These are phyloP conservation scores for Blastobotrys americana DNA, from an alignment of 805 yeast species.

Conservation along the genomic window DNA sequence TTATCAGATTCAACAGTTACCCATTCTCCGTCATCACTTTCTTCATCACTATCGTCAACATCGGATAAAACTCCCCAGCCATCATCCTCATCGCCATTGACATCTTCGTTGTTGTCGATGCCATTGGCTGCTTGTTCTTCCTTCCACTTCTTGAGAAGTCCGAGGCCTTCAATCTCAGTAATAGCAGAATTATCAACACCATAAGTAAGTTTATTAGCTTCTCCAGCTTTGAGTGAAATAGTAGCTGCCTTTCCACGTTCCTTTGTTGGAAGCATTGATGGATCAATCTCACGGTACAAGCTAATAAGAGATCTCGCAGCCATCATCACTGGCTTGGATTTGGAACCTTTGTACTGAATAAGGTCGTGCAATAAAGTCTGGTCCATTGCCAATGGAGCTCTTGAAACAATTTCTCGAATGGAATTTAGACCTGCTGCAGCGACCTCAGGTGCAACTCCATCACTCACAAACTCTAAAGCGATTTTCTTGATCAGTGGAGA, in stretches of 20 bases:
- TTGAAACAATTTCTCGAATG: slow-evolving; percentile 81
- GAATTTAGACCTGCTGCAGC: slow-evolving; percentile 98
- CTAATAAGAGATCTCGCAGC: slow-evolving; percentile 87
- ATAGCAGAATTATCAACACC: slow-evolving; percentile 64
- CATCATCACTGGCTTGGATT: slow-evolving; percentile 86
- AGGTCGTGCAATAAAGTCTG: slow-evolving; percentile 82
- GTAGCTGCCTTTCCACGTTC: slow-evolving; percentile 93
- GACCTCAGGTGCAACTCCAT: slow-evolving; percentile 96
- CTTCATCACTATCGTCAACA: slow-evolving; percentile 31
- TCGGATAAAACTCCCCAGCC: slow-evolving; percentile 49
- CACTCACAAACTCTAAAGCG: slow-evolving; percentile 96
- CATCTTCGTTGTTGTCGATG: slow-evolving; percentile 51
- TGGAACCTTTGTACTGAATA: slow-evolving; percentile 84
- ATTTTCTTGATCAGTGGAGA: slow-evolving; percentile 76
- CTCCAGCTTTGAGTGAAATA: slow-evolving; percentile 61
- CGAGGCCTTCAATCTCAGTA: slow-evolving; percentile 85
- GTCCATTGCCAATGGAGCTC: slow-evolving; percentile 94
- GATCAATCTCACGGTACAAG: slow-evolving; percentile 89
- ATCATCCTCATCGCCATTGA: slow-evolving; percentile 42
- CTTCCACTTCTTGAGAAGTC: slow-evolving; percentile 83
- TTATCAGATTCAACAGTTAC: slow-evolving; percentile 75
- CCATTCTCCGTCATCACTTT: slow-evolving; percentile 85
- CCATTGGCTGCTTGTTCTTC: slow-evolving; percentile 35
- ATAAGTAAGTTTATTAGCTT: slow-evolving; percentile 33
- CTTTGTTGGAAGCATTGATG: slow-evolving; percentile 83